Evolutionary conservation across 2,329 filamentous ascomycete species (phyloP), one percentile per base, ranked within the genome.

Genomic region (Colletotrichum sp.): DNA sequence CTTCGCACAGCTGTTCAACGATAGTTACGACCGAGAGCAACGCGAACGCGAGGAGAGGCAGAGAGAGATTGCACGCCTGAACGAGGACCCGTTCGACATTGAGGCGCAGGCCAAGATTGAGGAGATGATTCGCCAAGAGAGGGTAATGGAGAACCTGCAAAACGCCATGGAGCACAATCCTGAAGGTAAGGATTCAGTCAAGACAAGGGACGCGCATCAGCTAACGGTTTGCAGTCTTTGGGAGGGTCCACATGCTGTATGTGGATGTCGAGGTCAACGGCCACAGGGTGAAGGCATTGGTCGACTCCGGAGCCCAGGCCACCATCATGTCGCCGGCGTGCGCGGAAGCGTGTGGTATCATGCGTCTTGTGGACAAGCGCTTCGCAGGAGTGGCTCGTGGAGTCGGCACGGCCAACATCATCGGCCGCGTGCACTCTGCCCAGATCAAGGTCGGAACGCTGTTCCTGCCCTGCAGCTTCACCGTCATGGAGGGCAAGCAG

Each of bases 271-370:
- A 98, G 84, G 97, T 99, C 80, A 99, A 99, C 85, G 94, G 95
- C 15, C 91, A 95, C 80, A 95, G 95, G 74, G 93, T 99, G 81
- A 99, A 98, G 88, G 97, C 96, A 4, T 94, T 99, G 79, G 97
- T 99, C 76, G 97, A 99, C 85, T 99, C 97, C 3, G 97, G 97
- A 77, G 97, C 97, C 29, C 97, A 99, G 87, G 96, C 96, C 30
- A 99, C 97, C 68, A 98, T 99, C 87, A 99, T 99, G 97, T 99
- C 96, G 7, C 97, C 97, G 7, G 90, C 93, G 29, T 98, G 96
- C 82, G 97, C 97, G 30, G 95, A 98, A 82, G 91, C 93, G 11
- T 99, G 97, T 83, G 95, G 95, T 80, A 99, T 99, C 85, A 98
- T 98, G 95, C 94, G 96, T 65, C 91, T 99, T 16, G 95, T 99